Evolutionary conservation across 2,329 filamentous ascomycete genomes (phyloP).

Genomic region (Curvularia spicifera): DNA sequence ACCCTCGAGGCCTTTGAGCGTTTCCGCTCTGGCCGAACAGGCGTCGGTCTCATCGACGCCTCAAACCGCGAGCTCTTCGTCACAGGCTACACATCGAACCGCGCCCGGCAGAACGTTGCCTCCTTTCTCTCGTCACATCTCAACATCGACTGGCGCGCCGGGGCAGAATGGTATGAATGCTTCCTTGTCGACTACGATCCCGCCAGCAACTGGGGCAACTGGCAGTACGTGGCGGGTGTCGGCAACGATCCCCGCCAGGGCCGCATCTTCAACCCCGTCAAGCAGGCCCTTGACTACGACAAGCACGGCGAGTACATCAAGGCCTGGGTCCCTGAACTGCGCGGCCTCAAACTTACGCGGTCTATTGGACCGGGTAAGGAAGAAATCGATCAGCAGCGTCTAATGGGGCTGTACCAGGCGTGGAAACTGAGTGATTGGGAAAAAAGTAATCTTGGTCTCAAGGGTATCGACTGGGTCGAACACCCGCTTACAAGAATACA

Average conservation of each 20-base stretch:
- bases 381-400: constrained; percentile 45
- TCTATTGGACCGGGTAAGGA: constrained; percentile 30
- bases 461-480: constrained; percentile 68
- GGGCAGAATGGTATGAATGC: constrained; percentile 83
- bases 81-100: constrained; percentile 80
- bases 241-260: constrained; percentile 78
- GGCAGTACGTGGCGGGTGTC: constrained; percentile 81
- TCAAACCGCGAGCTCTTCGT: constrained; percentile 74
- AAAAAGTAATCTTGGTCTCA: constrained; percentile 63
- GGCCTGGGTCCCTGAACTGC: constrained; percentile 74
- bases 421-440: constrained; percentile 69
- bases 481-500: constrained; percentile 57
- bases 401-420: constrained; percentile 71
- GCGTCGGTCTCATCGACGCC: constrained; percentile 78
- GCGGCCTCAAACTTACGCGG: constrained; percentile 53
- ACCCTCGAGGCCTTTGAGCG: constrained; percentile 58
- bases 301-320: constrained; percentile 71
- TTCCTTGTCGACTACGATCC: constrained; percentile 78
- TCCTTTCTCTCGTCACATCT: constrained; percentile 76
- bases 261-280: constrained; percentile 81
- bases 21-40: constrained; percentile 71
- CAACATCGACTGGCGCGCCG: constrained; percentile 78
- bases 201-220: constrained; percentile 79
- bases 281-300: constrained; percentile 81
- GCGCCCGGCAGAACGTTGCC: constrained; percentile 77